phyloP scores from a whole-genome alignment of 495 filamentous ascomycete genomes.

The Aspergillus avenaceus region DNA sequence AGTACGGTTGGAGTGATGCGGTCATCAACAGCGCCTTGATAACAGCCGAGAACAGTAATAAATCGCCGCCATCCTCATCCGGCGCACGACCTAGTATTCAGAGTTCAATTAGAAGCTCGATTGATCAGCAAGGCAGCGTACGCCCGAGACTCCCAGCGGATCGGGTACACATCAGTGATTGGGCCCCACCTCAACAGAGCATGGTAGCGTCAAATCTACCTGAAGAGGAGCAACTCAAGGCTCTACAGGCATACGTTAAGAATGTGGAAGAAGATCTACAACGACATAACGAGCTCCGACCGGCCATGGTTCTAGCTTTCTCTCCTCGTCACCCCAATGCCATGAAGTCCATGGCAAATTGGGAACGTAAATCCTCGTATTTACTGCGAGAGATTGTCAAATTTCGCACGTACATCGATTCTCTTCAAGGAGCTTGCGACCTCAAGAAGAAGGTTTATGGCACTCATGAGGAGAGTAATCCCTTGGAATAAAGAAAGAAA shows the following conservation, averaged over 20 bases:
- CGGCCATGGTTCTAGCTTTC: slow-evolving; percentile 83
- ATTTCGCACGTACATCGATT: slow-evolving; percentile 90
- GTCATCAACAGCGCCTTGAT: slow-evolving; percentile 74
- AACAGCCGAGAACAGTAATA: slow-evolving; percentile 43
- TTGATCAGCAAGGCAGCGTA: slow-evolving; percentile 59
- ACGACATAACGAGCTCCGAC: slow-evolving; percentile 79
- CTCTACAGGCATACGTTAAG: slow-evolving; percentile 72
- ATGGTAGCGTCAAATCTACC: slow-evolving; percentile 74
- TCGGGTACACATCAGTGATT: slow-evolving; percentile 79
- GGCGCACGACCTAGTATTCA: slow-evolving; percentile 60
- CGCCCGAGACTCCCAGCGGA: slow-evolving; percentile 78
- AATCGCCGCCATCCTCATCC: slow-evolving; percentile 37
- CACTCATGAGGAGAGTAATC: slow-evolving; percentile 22
- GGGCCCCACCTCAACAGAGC: slow-evolving; percentile 88
- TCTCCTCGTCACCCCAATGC: slow-evolving; percentile 81
- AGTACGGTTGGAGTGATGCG: slow-evolving; percentile 94
- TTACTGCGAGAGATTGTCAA: slow-evolving; percentile 94
- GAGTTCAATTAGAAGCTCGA: slow-evolving; percentile 65
- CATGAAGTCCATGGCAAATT: slow-evolving; percentile 83
- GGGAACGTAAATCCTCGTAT: slow-evolving; percentile 92
- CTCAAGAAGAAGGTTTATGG: slow-evolving; percentile 53
- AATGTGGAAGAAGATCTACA: slow-evolving; percentile 82
- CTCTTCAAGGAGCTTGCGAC: slow-evolving; percentile 55
- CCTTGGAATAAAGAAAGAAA: slow-evolving; percentile 4
- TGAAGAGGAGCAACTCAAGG: slow-evolving; percentile 77